A percentile compares a stretch with the other conserved stretches of the same genome.
These are phyloP conservation scores for Dactylis glomerata DNA, from an alignment of 176 grass and related monocot species.

Conservation along the genomic window DNA sequence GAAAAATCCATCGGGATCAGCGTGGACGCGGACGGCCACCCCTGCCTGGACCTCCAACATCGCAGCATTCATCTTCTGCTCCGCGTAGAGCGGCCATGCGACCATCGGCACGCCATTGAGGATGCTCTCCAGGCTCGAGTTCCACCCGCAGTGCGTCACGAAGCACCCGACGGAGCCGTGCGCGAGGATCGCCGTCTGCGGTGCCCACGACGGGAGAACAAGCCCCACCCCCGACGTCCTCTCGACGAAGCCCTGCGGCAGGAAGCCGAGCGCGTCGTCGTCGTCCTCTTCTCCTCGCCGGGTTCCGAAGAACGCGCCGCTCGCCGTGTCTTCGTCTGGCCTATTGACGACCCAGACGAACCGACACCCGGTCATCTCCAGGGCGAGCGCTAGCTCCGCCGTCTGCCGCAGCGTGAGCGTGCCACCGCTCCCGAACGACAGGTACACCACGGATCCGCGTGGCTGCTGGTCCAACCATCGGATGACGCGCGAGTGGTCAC, in stretches of 20 bases:
- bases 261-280: conserved; percentile 6
- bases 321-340: conserved; percentile 6
- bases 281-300: neutral
- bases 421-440: conserved; percentile 67
- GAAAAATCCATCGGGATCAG: neutral
- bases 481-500: conserved; percentile 6
- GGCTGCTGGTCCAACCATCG: conserved; percentile 60
- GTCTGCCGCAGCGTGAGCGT: conserved; percentile 41
- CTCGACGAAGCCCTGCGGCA: conserved; percentile 37
- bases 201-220: conserved; percentile 8
- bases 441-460: conserved; percentile 43
- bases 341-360: conserved; percentile 62
- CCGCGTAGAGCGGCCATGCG: conserved; percentile 52
- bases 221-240: conserved; percentile 36
- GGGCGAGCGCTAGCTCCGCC: conserved; percentile 45
- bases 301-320: conserved; percentile 20
- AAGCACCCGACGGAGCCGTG: conserved; percentile 34
- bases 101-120: conserved; percentile 50
- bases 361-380: conserved; percentile 36
- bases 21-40: conserved; percentile 20
- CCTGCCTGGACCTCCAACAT: conserved; percentile 34
- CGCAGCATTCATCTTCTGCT: conserved; percentile 60
- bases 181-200: conserved; percentile 36
- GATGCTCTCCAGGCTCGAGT: conserved; percentile 49
- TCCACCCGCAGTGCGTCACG: conserved; percentile 75